These are phyloP conservation scores for Phlebopus sp. DNA, from an alignment of 1,284 basidiomycete genomes.

Conservation along the genomic window DNA sequence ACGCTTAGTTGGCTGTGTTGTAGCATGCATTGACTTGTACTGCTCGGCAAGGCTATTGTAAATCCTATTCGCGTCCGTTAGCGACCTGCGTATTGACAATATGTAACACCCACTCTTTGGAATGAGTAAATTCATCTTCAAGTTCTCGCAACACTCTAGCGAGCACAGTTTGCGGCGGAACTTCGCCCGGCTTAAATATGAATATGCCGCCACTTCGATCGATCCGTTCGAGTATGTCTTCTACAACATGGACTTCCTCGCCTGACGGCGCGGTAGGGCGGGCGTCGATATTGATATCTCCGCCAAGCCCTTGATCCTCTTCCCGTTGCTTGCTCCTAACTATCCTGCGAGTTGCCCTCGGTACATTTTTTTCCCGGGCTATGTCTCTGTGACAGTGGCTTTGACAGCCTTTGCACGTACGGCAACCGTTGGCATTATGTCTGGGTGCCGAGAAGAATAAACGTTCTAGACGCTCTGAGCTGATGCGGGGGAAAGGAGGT, in stretches of 20 bases:
- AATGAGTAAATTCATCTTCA: slow-evolving; percentile 89
- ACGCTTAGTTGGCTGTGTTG: slow-evolving; percentile 73
- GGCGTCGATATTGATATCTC: slow-evolving; percentile 2
- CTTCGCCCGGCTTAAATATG: slow-evolving; percentile 17
- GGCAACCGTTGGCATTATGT: slow-evolving; percentile 67
- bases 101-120: slow-evolving; percentile 64
- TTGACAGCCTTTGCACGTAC: slow-evolving; percentile 53
- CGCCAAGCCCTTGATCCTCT: slow-evolving; percentile 19
- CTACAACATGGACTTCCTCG: slow-evolving; percentile 16
- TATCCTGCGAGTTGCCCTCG: background rate
- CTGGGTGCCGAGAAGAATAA: slow-evolving; percentile 78
- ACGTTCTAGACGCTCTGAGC: slow-evolving; percentile 68
- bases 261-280: slow-evolving; percentile 2
- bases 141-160: slow-evolving; percentile 77
- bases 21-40: slow-evolving; percentile 84
- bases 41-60: slow-evolving; percentile 87
- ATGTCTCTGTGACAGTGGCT: slow-evolving; percentile 12
- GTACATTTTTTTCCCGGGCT: background rate
- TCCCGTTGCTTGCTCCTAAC: background rate
- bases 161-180: slow-evolving; percentile 83
- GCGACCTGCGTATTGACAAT: slow-evolving; percentile 7
- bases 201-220: slow-evolving; percentile 26
- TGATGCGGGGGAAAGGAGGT: slow-evolving; percentile 78
- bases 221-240: slow-evolving; percentile 28
- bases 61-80: slow-evolving; percentile 50